phyloP scores from a whole-genome alignment of 1,284 basidiomycete species.

The Sparassis latifolia region DNA sequence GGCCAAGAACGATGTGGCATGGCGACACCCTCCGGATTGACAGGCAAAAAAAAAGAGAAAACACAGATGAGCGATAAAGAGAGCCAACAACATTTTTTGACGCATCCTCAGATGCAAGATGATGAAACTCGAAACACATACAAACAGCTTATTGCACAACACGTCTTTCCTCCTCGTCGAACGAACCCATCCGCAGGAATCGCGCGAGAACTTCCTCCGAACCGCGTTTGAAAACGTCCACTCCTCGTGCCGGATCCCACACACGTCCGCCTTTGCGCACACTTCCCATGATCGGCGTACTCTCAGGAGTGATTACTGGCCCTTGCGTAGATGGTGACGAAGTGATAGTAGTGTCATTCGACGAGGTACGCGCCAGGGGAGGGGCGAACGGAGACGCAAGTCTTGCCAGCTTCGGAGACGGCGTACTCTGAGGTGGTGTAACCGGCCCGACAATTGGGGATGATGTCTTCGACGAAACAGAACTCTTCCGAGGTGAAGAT shows the following conservation, averaged over 20 bases:
- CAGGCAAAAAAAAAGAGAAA: not conserved
- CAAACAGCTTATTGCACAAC: slow-evolving; percentile 8
- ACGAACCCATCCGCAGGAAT: slow-evolving; percentile 71
- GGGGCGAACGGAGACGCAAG: slow-evolving; percentile 21
- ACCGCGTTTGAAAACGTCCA: slow-evolving; percentile 75
- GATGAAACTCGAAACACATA: not conserved
- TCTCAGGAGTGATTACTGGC: slow-evolving; percentile 24
- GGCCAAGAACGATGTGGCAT: not conserved
- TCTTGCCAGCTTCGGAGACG: slow-evolving; percentile 20
- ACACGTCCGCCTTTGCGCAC: slow-evolving; percentile 40
- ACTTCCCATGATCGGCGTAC: slow-evolving; percentile 16
- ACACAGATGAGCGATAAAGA: not conserved
- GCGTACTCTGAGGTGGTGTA: slow-evolving; percentile 18
- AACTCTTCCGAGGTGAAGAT: slow-evolving; percentile 15
- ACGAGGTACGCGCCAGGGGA: slow-evolving; percentile 21
- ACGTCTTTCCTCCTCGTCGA: slow-evolving; percentile 44
- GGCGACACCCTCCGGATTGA: not conserved
- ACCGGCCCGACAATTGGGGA: slow-evolving; percentile 19
- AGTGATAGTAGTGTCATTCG: slow-evolving; percentile 25
- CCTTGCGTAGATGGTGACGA: slow-evolving; percentile 45
- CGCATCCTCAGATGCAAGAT: no score
- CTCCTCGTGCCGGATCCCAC: slow-evolving; percentile 74
- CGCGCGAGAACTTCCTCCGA: slow-evolving; percentile 77
- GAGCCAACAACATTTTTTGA: not conserved
- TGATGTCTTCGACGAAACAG: slow-evolving; percentile 13